These are phyloP conservation scores for Potentilla sterilis DNA, from an alignment of 306 rosid genomes.

Conservation along the genomic window DNA sequence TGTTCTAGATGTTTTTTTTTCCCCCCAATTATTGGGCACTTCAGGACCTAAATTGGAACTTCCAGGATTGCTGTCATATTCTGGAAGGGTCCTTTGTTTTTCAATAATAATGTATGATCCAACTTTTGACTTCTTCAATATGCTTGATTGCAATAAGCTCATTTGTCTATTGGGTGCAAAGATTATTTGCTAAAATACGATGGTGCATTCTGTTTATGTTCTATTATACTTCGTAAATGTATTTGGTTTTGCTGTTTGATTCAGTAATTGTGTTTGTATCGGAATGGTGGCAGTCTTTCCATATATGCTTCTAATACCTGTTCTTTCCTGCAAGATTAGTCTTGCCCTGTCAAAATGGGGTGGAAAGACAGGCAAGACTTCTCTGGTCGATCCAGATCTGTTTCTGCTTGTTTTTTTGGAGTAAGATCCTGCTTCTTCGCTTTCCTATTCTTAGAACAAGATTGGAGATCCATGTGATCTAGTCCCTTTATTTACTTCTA, in stretches of 20 bases:
- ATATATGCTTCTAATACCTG: not conserved
- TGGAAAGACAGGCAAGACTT: not conserved
- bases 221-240: not conserved
- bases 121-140: not conserved
- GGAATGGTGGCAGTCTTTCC: not conserved
- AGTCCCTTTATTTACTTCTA: too few relatives aligned
- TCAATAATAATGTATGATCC: constrained; percentile 20
- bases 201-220: not conserved
- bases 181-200: not conserved
- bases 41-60: constrained; percentile 4
- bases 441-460: not conserved
- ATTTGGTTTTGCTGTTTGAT: not conserved
- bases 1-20: constrained; percentile 11
- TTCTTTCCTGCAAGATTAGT: not conserved
- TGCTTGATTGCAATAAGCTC: constrained; percentile 11
- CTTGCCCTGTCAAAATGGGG: not conserved
- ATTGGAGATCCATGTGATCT: too few relatives aligned
- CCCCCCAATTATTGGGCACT: constrained; percentile 24
- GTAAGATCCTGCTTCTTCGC: not conserved
- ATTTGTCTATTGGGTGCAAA: not conserved
- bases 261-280: not conserved
- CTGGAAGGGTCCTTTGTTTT: constrained; percentile 8
- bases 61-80: constrained; percentile 7
- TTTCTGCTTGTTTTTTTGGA: not conserved
- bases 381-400: not conserved